Evolutionary conservation across 2,329 filamentous ascomycete genomes (phyloP), one percentile per base, ranked within the genome.

Genomic region (Dactylellina haptotyla): DNA sequence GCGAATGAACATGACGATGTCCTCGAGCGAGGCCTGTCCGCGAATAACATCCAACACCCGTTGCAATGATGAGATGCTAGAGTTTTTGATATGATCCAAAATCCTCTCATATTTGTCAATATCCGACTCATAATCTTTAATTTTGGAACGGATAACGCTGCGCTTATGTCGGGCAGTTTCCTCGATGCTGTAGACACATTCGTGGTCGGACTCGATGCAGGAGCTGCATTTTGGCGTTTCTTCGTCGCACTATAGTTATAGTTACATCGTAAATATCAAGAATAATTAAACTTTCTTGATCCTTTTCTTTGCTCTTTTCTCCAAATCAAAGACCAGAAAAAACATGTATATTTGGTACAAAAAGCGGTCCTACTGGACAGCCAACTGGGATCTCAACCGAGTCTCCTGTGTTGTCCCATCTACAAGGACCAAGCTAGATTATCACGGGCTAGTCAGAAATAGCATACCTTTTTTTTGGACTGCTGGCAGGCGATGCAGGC

Each of bases 111-210:
- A 72, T 34, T 72, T 72, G 23, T 45, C 20, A 28, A 72, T 65
- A n/a, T 72, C 59, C 12, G 53, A 53, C 32, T 72, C 59, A 28
- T 65, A 72, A 6, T 61, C 67, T 26, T 72, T 72, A n/a, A 72
- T 61, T 28, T 65, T 72, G 12, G 54, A 45, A 1, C 53, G 53
- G 14, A 65, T 54, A 8, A 56, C 14, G 12, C n/a, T 65, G n/a
- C 59, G 43, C 18, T 72, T 72, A 23, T 59, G 53, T 6, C 59
- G 53, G 2, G 45, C 51, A 4, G 53, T 65, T 9, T 58, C 51
- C 37, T 72, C 59, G 30, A 72, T 4, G 20, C 53, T 61, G 39
- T 72, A 72, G 14, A 54, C 18, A 25, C 67, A 72, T 12, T 72
- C 67, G n/a, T 34, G 8, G n/a, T 56, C 46, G 28, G 53, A 39